Evolutionary conservation across 805 yeast species (phyloP), one percentile per base, ranked within the genome.

Genomic region (Zygosaccharomyces lentus): DNA sequence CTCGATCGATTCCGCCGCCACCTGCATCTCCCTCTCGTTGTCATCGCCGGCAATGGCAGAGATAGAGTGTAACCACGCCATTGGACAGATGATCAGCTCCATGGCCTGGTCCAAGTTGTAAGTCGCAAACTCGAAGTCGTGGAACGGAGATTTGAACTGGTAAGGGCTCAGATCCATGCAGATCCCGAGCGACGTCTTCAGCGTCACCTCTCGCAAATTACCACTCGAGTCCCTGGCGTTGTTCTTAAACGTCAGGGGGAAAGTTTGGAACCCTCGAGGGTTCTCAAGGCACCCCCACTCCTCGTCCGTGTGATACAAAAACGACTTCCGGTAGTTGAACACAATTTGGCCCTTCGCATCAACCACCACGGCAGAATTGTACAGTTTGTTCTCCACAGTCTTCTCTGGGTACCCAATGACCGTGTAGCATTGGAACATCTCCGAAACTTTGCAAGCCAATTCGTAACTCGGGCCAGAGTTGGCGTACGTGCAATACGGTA

Each of bases 151-250:
- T 51, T 77, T 71, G 62, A 90, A 90, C 60, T 85, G 74, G 62
- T 86, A 84, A 0, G 96, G 96, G 61, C 87, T 89, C 50, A 90
- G 64, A 66, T 90, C 98, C 97, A 90, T 90, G 62, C 98, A 90
- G 5, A 90, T 88, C 0, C 96, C 98, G 45, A 90, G 71, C 27
- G 81, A 74, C 1, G 84, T 68, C 29, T 62, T 73, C 6, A 77
- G 53, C 16, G 52, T 51, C 12, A 57, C 51, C 19, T 65, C 66
- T 41, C 47, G 50, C 27, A 58, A 19, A 21, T 57, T 37, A 4
- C 53, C 52, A 10, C 30, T 32, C 9, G 34, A n/a, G 27, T 41
- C 46, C 9, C 44, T 46, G 4, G 44, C 52, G 13, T 43, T 56
- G 8, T 51, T 38, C 26, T 44, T 55, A 16, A 77, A 62, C 4